phyloP scores from a whole-genome alignment of 768 basidiomycete genomes.

The Pisolithus orientalis region DNA sequence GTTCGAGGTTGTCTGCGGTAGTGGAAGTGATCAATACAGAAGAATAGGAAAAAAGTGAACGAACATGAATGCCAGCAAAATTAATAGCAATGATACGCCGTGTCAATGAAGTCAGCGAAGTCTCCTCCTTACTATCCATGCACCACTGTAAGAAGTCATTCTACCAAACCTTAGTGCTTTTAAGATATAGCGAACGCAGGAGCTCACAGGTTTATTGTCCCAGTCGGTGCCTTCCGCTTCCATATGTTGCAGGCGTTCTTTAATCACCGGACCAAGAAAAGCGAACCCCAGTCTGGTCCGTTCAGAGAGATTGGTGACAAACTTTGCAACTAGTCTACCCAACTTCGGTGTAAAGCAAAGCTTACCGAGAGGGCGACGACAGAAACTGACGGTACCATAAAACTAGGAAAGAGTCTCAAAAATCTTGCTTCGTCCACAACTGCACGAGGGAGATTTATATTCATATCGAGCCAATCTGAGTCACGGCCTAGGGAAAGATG shows the following conservation, averaged over 20 bases:
- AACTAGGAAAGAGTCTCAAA: not conserved
- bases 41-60: not conserved
- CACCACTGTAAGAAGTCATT: not conserved
- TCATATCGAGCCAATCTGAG: not conserved
- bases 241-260: not conserved
- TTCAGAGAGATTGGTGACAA: not conserved
- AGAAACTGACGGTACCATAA: not conserved
- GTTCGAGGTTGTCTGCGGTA: not conserved
- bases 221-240: not conserved
- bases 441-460: not conserved
- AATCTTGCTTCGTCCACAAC: not conserved
- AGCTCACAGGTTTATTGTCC: not conserved
- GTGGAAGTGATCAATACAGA: not conserved
- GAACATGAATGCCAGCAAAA: conserved; percentile 12
- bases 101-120: not conserved
- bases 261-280: not conserved
- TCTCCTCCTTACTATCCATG: not conserved
- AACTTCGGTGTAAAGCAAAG: not conserved
- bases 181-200: not conserved
- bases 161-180: not conserved
- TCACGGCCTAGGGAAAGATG: not conserved
- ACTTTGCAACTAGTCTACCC: not conserved
- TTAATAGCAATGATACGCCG: not conserved
- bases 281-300: not conserved
- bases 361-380: not conserved